Evolutionary conservation across 129 eudicot species (phyloP), one percentile per base, ranked within the genome.

Genomic region (Flaveria brownii): DNA sequence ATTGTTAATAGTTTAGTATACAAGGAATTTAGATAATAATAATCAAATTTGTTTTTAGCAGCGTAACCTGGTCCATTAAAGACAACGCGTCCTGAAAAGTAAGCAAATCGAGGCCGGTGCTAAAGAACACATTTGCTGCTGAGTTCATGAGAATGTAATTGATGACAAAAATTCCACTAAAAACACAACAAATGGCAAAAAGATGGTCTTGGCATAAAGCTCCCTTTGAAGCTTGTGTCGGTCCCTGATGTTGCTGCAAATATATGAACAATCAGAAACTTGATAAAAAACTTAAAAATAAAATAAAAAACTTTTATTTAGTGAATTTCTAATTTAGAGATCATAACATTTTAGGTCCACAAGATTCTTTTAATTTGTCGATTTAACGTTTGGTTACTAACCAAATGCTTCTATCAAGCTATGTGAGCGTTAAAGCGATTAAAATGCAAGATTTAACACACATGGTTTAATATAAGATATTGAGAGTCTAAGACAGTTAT

Each of bases 51-150:
- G 18, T 60, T 61, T 65, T 16, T 65, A 71, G 56, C 76, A 72
- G 47, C 25, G 3, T 56, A 67, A 91, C 97, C 98, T 88, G 98
- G 68, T 94, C 98, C 82, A 91, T 70, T 78, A 94, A 83, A 47
- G 97, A 87, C 56, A 94, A 77, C 2, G 93, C 90, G 42, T 94
- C 98, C 71, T 89, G 91, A 67, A 85, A 94, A 30, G 96, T 91
- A 51, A 91, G 90, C 64, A 85, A 80, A 73, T 82, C 83, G 26
- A 93, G 88, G 56, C 96, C 98, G 11, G 90, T 79, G 65, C 83
- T 87, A 84, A 85, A 85, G 72, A 85, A 94, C 15, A 84, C 90
- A 74, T 84, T 88, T 50, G 97, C 97, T 26, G 98, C 97, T 42
- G 86, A 86, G 77, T 85, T 91, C 91, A 94, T 86, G 73, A 91